Evolutionary conservation across 2,329 filamentous ascomycete genomes (phyloP), one percentile per base, ranked within the genome.

Genomic region (Verticillium nubilum): DNA sequence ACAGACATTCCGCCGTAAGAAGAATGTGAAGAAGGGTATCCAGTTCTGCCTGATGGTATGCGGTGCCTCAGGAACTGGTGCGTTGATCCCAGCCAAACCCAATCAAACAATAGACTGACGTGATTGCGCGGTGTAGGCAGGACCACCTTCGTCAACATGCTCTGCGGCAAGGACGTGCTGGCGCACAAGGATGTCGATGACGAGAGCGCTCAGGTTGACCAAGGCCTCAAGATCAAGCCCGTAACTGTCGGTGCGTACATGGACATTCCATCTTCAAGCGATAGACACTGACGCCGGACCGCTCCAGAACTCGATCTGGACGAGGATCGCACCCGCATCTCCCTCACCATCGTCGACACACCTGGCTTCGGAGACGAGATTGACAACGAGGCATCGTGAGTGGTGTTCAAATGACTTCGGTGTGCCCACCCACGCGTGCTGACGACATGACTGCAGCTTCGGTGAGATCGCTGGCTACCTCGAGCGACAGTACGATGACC

Each of bases 21-120:
- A 99, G 91, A 98, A 99, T 86, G 94, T 98, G 82, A 97, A 97
- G 90, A 97, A 97, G 87, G 95, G 95, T 75, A 98, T 99, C 74
- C 95, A 99, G 85, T 99, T 99, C 84, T 98, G 93, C 79, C 80
- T 99, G 86, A 99, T 99, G 95, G 95, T 99, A 73, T 98, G 95
- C 76, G 95, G 95, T 82, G 95, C 95, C 75, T 98, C 94, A 70
- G 95, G 95, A 78, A 98, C 95, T 79, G 95, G 92, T 97, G 87
- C 73, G 85, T 80, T 60, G 57, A 47, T 19, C 57, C 47, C 58
- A 54, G 42, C 53, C 37, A 54, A 56, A 23, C 56, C 7, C 58
- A 55, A 42, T 52, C 31, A 53, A 4, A 53, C 13, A n/a, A 12
- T 3, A 53, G 13, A 53, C 29, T 56, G 17, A 33, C 54, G 2